phyloP scores from a whole-genome alignment of 495 filamentous ascomycete genomes.

The Jackrogersella multiformis region DNA sequence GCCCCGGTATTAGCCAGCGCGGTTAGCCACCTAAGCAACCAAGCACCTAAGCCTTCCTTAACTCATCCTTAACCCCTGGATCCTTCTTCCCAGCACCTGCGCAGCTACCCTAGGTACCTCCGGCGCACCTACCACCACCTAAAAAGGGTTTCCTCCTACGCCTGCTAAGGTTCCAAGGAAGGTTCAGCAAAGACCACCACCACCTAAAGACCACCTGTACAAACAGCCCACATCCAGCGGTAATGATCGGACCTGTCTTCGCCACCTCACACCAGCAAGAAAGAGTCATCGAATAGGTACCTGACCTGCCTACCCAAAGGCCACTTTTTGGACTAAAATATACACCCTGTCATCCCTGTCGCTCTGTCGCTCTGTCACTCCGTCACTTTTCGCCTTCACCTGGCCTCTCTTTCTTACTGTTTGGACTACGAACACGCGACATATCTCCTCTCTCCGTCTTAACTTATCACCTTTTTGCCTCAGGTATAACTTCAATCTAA shows the following conservation, averaged over 20 bases:
- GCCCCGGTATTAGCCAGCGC: slow-evolving; percentile 11
- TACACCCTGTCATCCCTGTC: slow-evolving; percentile 30
- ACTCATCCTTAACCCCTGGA: slow-evolving; percentile 5
- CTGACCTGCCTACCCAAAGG: slow-evolving; percentile 40
- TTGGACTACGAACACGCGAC: slow-evolving; percentile 47
- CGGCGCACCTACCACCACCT: slow-evolving; percentile 20
- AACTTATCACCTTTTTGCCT: slow-evolving; percentile 32
- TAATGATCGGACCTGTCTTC: slow-evolving; percentile 53
- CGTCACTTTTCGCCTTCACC: slow-evolving; percentile 48
- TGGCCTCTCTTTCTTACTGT: slow-evolving; percentile 13
- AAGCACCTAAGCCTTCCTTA: neutral
- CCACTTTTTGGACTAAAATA: slow-evolving; percentile 49
- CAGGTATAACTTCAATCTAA: slow-evolving; percentile 30
- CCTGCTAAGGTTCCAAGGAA: neutral
- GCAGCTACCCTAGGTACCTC: neutral
- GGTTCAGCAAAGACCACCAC: slow-evolving; percentile 47
- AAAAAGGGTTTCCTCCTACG: slow-evolving; percentile 2
- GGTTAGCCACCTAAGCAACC: slow-evolving; percentile 23
- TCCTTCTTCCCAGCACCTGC: slow-evolving; percentile 6
- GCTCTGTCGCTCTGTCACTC: slow-evolving; percentile 39
- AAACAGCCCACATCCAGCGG: slow-evolving; percentile 55
- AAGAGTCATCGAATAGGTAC: slow-evolving; percentile 58
- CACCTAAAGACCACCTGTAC: slow-evolving; percentile 59
- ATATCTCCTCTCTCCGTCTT: slow-evolving; percentile 20
- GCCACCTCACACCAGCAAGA: slow-evolving; percentile 46